Evolutionary conservation across 1,284 basidiomycete species (phyloP), one percentile per base, ranked within the genome.

Genomic region (Pascua guehoae): DNA sequence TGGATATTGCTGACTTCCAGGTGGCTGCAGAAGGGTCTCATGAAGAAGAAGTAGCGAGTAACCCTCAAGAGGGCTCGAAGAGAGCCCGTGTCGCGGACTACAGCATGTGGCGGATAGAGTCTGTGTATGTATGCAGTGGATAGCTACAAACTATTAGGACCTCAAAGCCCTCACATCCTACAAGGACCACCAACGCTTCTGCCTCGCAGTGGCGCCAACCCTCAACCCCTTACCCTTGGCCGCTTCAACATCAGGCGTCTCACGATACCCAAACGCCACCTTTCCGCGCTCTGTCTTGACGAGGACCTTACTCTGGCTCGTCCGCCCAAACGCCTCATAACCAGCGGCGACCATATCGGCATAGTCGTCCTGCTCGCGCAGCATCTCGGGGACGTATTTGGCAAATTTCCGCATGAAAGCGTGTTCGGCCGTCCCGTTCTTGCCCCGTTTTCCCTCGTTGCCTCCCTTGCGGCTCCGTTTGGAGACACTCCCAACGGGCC

Each of bases 1-100:
- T n/a, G n/a, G n/a, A n/a, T n/a, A n/a, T 24, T 8, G 14, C 17
- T 47, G 51, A 49, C 63, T 4, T 32, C 24, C 24, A 32, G 24
- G 24, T 32, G 62, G 54, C 60, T 63, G 15, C 72, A 76, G 60
- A 78, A 78, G 54, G 75, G 76, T 2, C 55, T 78, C 32, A 51
- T 74, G 62, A 78, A 78, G 71, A 72, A 68, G 64, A 73, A 72
- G 63, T 41, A 32, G 24, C 3, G 24, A 32, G 24, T 32, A 32
- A 32, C 24, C 24, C 7, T 7, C 24, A 32, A 32, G 24, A 32
- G 24, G 24, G 24, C 24, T 32, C 24, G 7, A 32, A 32, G 24
- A 32, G 24, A 32, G 24, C 24, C 24, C 24, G 24, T 32, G 24
- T 32, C 24, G 24, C 24, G 24, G 24, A 32, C 24, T 32, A 32